These are phyloP conservation scores for Theileria equi DNA, from an alignment of 169 alveolate species.

Conservation along the genomic window DNA sequence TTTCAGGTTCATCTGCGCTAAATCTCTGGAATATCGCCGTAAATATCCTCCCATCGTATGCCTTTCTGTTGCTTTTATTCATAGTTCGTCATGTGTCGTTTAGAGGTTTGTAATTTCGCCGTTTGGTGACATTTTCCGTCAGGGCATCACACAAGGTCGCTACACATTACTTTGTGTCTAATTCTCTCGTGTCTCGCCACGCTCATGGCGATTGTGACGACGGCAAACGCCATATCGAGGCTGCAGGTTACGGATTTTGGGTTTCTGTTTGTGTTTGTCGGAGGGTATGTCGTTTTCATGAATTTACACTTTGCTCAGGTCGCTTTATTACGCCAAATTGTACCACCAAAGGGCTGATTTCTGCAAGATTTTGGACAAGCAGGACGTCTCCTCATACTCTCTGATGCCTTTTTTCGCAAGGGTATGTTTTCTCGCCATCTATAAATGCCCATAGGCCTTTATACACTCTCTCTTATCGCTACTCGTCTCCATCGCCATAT, in stretches of 20 bases:
- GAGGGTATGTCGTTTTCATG: background rate
- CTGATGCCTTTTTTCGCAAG: background rate
- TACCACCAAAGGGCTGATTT: background rate
- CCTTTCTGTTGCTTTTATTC: slow-evolving; percentile 17
- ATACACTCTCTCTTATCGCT: background rate
- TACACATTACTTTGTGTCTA: background rate
- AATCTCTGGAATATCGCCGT: background rate
- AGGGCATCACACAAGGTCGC: background rate
- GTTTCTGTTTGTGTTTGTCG: background rate
- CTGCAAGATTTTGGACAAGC: slow-evolving; percentile 4
- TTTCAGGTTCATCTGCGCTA: slow-evolving; percentile 2
- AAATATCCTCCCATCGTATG: slow-evolving; percentile 15
- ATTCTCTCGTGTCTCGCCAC: background rate
- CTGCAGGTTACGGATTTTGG: slow-evolving; percentile 1
- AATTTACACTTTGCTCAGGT: background rate
- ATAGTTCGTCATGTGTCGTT: slow-evolving; percentile 17
- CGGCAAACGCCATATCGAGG: slow-evolving; percentile 4
- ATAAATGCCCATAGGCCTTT: background rate
- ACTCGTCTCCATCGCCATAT: background rate
- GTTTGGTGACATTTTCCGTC: background rate
- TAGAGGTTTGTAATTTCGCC: slow-evolving; percentile 26
- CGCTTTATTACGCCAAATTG: background rate
- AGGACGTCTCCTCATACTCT: background rate
- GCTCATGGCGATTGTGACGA: background rate
- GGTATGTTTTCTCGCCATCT: background rate